Evolutionary conservation across 2,329 filamentous ascomycete genomes (phyloP).

Genomic region (Atkinsonella hypoxylon): DNA sequence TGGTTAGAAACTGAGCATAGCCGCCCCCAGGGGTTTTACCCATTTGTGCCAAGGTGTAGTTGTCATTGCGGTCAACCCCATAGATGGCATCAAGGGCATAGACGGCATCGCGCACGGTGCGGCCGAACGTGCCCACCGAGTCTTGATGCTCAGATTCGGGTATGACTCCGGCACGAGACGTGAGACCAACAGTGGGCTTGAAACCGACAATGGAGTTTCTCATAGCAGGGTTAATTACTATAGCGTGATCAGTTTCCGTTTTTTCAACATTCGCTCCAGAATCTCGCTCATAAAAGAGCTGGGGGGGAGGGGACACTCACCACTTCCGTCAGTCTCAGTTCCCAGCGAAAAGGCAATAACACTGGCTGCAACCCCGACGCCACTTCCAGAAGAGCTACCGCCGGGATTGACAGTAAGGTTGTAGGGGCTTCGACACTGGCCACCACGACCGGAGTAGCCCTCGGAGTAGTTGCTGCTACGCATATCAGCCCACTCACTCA

Average conservation of each 20-base stretch:
- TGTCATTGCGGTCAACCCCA: slow-evolving; percentile 50
- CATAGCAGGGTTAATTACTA: slow-evolving; percentile 59
- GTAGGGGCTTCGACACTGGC: slow-evolving; percentile 53
- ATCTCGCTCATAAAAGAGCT: background rate
- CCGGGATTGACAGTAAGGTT: slow-evolving; percentile 58
- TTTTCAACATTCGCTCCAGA: background rate
- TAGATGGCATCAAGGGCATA: slow-evolving; percentile 57
- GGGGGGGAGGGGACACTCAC: slow-evolving; percentile 17
- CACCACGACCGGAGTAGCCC: slow-evolving; percentile 53
- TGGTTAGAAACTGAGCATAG: slow-evolving; percentile 44
- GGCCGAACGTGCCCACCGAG: slow-evolving; percentile 54
- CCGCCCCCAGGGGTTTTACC: slow-evolving; percentile 41
- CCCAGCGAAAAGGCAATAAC: slow-evolving; percentile 52
- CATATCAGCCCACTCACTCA: slow-evolving; percentile 69
- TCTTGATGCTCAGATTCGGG: slow-evolving; percentile 59
- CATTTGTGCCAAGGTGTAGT: slow-evolving; percentile 49
- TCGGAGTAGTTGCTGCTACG: slow-evolving; percentile 54
- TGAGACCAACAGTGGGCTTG: slow-evolving; percentile 65
- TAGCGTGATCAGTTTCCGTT: background rate
- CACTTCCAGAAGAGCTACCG: slow-evolving; percentile 57
- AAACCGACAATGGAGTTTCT: slow-evolving; percentile 59
- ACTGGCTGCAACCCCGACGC: slow-evolving; percentile 51
- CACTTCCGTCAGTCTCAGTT: slow-evolving; percentile 62
- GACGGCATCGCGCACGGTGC: slow-evolving; percentile 56
- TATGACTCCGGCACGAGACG: slow-evolving; percentile 50